These are phyloP conservation scores for Phaeosphaeriaceae sp. DNA, from an alignment of 2,329 filamentous ascomycete species.

Conservation along the genomic window DNA sequence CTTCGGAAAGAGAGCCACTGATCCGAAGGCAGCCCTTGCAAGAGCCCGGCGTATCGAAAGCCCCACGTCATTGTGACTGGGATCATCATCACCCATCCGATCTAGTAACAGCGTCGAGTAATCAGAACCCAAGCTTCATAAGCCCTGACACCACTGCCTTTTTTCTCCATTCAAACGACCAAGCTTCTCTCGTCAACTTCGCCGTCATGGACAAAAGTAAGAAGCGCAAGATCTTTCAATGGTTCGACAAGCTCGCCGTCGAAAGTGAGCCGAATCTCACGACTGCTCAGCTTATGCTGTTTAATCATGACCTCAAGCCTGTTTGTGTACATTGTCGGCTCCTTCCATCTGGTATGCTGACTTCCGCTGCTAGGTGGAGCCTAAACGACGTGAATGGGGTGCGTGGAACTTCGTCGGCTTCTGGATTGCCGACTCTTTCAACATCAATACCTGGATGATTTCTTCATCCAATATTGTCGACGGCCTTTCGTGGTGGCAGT, in stretches of 20 bases:
- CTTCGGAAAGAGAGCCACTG: slow-evolving; percentile 35
- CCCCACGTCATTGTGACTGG: slow-evolving; percentile 41
- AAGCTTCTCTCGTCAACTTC: slow-evolving; percentile 8
- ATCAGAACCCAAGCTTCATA: slow-evolving; percentile 26
- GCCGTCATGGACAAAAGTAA: slow-evolving; percentile 52
- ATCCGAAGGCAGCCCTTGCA: slow-evolving; percentile 20
- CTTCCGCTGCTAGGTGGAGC: slow-evolving; percentile 64
- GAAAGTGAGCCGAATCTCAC: slow-evolving; percentile 78
- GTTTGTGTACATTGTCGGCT: slow-evolving; percentile 5
- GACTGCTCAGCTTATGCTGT: slow-evolving; percentile 82
- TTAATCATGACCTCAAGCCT: slow-evolving; percentile 79
- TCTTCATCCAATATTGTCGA: slow-evolving; percentile 79
- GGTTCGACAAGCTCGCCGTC: slow-evolving; percentile 69
- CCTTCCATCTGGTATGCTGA: slow-evolving; percentile 6
- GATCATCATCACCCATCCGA: slow-evolving; percentile 22
- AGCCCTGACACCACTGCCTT: slow-evolving; percentile 23
- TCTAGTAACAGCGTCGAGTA: slow-evolving; percentile 26
- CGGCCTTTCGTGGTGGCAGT: slow-evolving; percentile 90
- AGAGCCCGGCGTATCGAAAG: slow-evolving; percentile 19
- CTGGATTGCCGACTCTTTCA: slow-evolving; percentile 67
- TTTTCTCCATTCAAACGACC: slow-evolving; percentile 24
- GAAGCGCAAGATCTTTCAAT: slow-evolving; percentile 46
- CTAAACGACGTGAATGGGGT: slow-evolving; percentile 80
- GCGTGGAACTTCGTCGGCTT: slow-evolving; percentile 88
- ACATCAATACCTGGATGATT: slow-evolving; percentile 88